Percentiles rank a stretch among this genome's conserved stretches.
Conservation (phyloP, 371 early-diverging fungal species). For the Mortierella sp. region DNA sequence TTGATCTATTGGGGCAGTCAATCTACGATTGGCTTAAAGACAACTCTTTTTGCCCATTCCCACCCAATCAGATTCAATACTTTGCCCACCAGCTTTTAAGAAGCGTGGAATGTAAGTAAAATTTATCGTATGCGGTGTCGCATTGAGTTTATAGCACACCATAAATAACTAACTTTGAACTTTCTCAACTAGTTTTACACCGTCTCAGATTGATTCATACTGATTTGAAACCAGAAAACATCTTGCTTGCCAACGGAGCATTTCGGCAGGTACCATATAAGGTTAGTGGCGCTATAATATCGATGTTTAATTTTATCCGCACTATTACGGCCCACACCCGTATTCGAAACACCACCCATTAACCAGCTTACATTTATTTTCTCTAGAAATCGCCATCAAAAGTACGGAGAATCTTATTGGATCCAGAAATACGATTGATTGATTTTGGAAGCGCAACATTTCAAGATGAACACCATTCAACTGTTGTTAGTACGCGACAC, state of each 20-base stretch:
- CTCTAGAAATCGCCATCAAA: conserved; percentile 38
- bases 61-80: conserved; percentile 84
- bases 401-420: conserved; percentile 70
- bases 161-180: not conserved
- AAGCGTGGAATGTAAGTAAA: conserved; percentile 75
- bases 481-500: conserved; percentile 93
- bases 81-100: conserved; percentile 84
- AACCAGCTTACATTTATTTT: not conserved
- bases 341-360: not conserved
- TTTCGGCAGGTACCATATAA: conserved; percentile 46
- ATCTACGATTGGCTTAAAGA: conserved; percentile 95
- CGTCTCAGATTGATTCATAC: conserved; percentile 88
- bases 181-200: conserved; percentile 74
- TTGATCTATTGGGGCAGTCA: conserved; percentile 88
- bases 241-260: conserved; percentile 68
- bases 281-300: conserved; percentile 14
- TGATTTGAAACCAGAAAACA: conserved; percentile 95
- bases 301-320: not conserved
- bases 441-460: conserved; percentile 98
- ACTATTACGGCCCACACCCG: not conserved
- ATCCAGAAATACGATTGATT: conserved; percentile 89
- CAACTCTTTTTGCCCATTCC: conserved; percentile 90
- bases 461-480: conserved; percentile 91
- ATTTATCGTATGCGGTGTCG: not conserved
- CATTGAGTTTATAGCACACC: not conserved